Evolutionary conservation across 2,329 filamentous ascomycete genomes (phyloP).

Genomic region (Clonostachys solani): DNA sequence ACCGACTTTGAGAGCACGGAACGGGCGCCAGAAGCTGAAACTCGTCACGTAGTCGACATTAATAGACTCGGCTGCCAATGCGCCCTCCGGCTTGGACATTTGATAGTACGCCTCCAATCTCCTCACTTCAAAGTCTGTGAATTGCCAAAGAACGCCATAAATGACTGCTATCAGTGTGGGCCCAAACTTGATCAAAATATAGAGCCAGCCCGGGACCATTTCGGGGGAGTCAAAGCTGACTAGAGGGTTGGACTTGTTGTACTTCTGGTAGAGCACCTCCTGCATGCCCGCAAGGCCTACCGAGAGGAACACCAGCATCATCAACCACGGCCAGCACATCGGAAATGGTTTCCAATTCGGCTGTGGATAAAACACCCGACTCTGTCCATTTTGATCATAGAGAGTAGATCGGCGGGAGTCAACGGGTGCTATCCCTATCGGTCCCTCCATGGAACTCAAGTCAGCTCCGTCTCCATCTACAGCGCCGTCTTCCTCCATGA

Average conservation of each 20-base stretch:
- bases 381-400: slow-evolving; percentile 21
- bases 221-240: slow-evolving; percentile 43
- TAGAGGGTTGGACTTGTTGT: slow-evolving; percentile 33
- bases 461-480: slow-evolving; percentile 23
- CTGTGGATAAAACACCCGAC: slow-evolving; percentile 54
- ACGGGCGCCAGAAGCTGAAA: slow-evolving; percentile 60
- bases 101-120: slow-evolving; percentile 66
- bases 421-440: slow-evolving; percentile 17
- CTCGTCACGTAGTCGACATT: slow-evolving; percentile 72
- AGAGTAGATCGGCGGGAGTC: slow-evolving; percentile 30
- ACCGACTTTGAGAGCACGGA: slow-evolving; percentile 55
- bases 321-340: slow-evolving; percentile 60
- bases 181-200: slow-evolving; percentile 60
- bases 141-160: slow-evolving; percentile 63
- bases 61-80: slow-evolving; percentile 60
- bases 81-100: slow-evolving; percentile 55
- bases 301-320: slow-evolving; percentile 48
- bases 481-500: slow-evolving; percentile 25
- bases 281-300: slow-evolving; percentile 43
- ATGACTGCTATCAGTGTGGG: slow-evolving; percentile 58
- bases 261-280: slow-evolving; percentile 51
- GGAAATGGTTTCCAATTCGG: slow-evolving; percentile 64
- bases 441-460: slow-evolving; percentile 45
- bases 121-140: slow-evolving; percentile 62
- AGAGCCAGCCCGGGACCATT: slow-evolving; percentile 45